Conservation (phyloP, 805 yeast species). For the Metschnikowia koreensis region DNA sequence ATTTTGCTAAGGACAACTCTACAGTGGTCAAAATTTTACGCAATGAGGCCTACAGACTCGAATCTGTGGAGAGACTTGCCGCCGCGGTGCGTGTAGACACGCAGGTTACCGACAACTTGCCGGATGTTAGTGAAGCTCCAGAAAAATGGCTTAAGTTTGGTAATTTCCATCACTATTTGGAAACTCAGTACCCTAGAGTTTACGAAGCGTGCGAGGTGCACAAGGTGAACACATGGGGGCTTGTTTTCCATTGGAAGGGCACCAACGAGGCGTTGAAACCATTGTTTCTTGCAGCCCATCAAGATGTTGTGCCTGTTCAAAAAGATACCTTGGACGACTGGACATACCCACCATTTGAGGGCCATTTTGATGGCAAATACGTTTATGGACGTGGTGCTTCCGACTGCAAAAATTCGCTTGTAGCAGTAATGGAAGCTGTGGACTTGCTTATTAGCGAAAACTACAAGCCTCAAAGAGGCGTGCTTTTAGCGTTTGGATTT, state of each 20-base stretch:
- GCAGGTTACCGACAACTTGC: constrained; percentile 52
- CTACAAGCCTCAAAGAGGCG: constrained; percentile 15
- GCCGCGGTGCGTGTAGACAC: constrained; percentile 68
- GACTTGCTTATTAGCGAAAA: constrained; percentile 14
- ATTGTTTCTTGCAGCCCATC: constrained; percentile 18
- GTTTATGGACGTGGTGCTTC: constrained; percentile 77
- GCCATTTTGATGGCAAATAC: constrained; percentile 24
- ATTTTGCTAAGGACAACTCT: constrained; percentile 29
- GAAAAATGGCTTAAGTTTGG: constrained; percentile 44
- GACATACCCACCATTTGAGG: constrained; percentile 18
- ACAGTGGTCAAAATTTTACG: constrained; percentile 32
- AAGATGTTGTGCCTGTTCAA: constrained; percentile 20
- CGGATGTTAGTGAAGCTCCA: constrained; percentile 48
- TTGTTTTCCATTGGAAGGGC: constrained; percentile 19
- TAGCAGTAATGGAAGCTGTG: constrained; percentile 55
- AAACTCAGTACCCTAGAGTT: constrained; percentile 12
- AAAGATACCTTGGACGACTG: constrained; percentile 16
- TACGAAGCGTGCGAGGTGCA: constrained; percentile 8
- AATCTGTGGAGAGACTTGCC: constrained; percentile 44
- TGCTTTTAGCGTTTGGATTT: constrained; percentile 17
- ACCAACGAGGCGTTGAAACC: constrained; percentile 15
- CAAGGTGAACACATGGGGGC: constrained; percentile 16
- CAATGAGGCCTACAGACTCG: constrained; percentile 29
- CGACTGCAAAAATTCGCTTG: constrained; percentile 71
- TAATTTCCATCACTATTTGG: constrained; percentile 16